A percentile compares a stretch with the other conserved stretches of the same genome.
Evolutionary conservation across 2,329 filamentous ascomycete genomes (phyloP).

Genomic region (Diaporthe vexans): DNA sequence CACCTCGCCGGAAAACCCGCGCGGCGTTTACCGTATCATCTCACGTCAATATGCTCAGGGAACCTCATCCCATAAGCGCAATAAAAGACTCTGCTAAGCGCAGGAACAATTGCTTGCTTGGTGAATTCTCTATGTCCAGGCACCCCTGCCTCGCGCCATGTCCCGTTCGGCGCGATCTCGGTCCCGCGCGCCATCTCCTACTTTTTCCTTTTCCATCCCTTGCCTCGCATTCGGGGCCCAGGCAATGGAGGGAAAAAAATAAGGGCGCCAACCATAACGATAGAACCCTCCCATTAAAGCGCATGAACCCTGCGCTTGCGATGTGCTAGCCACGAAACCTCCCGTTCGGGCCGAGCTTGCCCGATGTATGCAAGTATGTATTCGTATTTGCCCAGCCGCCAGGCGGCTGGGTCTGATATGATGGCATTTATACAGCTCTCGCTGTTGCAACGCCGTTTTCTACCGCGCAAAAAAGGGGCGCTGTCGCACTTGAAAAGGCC

Average conservation of each 20-base stretch:
- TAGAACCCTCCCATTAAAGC: no score
- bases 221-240: background rate
- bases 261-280: no score
- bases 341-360: background rate
- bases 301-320: background rate
- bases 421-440: background rate
- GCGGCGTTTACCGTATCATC: background rate
- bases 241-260: no score
- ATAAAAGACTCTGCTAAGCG: background rate
- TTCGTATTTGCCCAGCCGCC: background rate
- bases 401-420: background rate
- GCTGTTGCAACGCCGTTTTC: background rate
- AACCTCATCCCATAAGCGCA: background rate
- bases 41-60: background rate
- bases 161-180: slow-evolving; percentile 14
- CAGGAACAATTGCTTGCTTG: background rate
- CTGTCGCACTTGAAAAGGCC: background rate
- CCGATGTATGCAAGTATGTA: background rate
- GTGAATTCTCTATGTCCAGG: background rate
- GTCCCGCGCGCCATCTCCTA: background rate
- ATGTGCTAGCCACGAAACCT: no score
- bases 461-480: background rate
- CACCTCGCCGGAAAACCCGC: background rate
- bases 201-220: background rate
- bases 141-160: background rate